Evolutionary conservation across 2,329 filamentous ascomycete genomes (phyloP).

Genomic region (Aureobasidium sp.): DNA sequence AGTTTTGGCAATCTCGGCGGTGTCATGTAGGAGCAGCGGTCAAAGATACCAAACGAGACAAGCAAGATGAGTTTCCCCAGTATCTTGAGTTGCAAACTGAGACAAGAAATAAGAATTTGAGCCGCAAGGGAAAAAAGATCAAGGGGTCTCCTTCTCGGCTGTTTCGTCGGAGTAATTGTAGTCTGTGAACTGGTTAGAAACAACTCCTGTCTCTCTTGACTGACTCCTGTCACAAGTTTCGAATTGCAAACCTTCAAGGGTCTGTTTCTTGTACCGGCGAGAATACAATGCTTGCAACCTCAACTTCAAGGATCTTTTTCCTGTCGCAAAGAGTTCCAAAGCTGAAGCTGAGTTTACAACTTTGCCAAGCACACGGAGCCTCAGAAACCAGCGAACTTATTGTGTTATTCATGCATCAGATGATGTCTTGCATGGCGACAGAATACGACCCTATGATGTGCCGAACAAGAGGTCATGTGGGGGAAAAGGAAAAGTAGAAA

Average conservation of each 20-base stretch:
- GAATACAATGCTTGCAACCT: neutral
- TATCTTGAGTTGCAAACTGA: constrained; percentile 2
- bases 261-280: neutral
- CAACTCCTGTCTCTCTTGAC: neutral
- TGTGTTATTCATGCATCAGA: neutral
- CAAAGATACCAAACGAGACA: neutral
- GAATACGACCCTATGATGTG: neutral
- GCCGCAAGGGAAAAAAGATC: neutral
- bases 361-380: constrained; percentile 1
- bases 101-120: neutral
- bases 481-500: neutral
- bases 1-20: neutral
- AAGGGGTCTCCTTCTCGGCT: constrained; percentile 2
- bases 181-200: neutral
- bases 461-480: neutral
- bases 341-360: neutral
- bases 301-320: neutral
- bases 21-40: neutral
- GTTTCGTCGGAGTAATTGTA: neutral
- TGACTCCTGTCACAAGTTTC: constrained; percentile 9
- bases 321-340: too few relatives aligned
- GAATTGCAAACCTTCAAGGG: neutral
- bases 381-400: neutral
- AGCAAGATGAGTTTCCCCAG: neutral
- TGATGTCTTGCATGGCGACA: neutral